Conservation (phyloP, 495 filamentous ascomycete genomes). For the Aspergillus sclerotiicarbonarius region DNA sequence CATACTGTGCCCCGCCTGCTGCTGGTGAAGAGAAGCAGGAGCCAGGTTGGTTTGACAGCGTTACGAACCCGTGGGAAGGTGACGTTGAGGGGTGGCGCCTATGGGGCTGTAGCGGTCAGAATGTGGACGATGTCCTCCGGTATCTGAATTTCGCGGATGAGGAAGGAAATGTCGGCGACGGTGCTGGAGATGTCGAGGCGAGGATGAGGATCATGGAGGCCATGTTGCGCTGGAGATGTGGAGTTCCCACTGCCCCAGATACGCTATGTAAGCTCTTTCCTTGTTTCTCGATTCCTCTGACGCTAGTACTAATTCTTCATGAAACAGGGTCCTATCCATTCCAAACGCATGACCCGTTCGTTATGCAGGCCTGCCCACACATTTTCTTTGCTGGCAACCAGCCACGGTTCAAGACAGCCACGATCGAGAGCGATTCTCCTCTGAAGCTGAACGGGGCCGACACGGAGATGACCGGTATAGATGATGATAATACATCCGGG, state of each 20-base stretch:
- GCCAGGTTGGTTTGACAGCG: slow-evolving; percentile 78
- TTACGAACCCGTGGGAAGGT: slow-evolving; percentile 91
- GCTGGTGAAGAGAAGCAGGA: slow-evolving; percentile 47
- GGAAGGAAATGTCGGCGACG: slow-evolving; percentile 20
- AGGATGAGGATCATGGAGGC: slow-evolving; percentile 85
- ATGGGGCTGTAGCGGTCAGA: slow-evolving; percentile 84
- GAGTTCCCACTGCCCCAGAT: slow-evolving; percentile 94
- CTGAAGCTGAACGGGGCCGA: slow-evolving; percentile 35
- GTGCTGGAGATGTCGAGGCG: slow-evolving; percentile 52
- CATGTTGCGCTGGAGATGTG: slow-evolving; percentile 85
- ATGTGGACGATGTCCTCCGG: slow-evolving; percentile 88
- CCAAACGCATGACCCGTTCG: slow-evolving; percentile 85
- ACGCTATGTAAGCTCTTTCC: slow-evolving; percentile 69
- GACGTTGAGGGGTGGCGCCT: slow-evolving; percentile 85
- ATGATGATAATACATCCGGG: slow-evolving; percentile 43
- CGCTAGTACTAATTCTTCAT: neutral
- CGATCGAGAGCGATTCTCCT: slow-evolving; percentile 57
- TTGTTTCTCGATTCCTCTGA: slow-evolving; percentile 4
- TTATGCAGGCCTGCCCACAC: slow-evolving; percentile 80
- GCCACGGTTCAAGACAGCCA: slow-evolving; percentile 71
- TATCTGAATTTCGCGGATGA: slow-evolving; percentile 59
- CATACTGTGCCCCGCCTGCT: slow-evolving; percentile 55
- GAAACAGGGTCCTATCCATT: slow-evolving; percentile 87
- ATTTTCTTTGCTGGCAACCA: slow-evolving; percentile 90
- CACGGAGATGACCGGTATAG: slow-evolving; percentile 41